Conservation (phyloP, 2,329 filamentous ascomycete genomes). For the Fusarium virguliforme region DNA sequence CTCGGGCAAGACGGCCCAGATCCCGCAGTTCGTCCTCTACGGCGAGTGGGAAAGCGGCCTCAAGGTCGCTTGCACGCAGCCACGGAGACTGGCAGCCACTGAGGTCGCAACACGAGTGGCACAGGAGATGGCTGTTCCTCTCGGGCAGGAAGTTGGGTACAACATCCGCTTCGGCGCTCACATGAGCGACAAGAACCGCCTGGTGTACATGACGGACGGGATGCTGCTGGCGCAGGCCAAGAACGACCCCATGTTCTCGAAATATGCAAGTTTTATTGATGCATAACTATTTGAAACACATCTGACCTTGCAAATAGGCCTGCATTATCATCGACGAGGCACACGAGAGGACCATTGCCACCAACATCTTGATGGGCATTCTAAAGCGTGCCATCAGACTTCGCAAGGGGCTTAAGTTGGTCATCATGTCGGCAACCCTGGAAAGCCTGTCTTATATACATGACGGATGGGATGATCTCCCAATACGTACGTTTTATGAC, state of each 20-base stretch:
- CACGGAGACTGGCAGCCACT: conserved; percentile 93
- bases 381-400: background rate
- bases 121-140: conserved; percentile 86
- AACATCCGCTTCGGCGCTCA: conserved; percentile 89
- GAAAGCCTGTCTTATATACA: no score
- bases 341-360: conserved; percentile 87
- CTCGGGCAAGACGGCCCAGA: conserved; percentile 19
- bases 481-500: no score
- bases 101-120: conserved; percentile 89
- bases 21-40: conserved; percentile 20
- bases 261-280: background rate
- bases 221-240: conserved; percentile 89
- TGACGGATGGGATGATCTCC: no score
- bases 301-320: conserved; percentile 69
- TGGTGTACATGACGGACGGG: conserved; percentile 95
- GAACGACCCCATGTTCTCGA: conserved; percentile 65
- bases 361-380: conserved; percentile 84
- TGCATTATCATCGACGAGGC: conserved; percentile 93
- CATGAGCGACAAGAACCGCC: conserved; percentile 84
- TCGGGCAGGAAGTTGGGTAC: conserved; percentile 90
- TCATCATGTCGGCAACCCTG: background rate
- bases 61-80: conserved; percentile 91
- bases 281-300: no score
- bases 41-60: conserved; percentile 62
- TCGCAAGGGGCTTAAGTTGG: background rate